These are phyloP conservation scores for Chalciporus pseudorubinellus DNA, from an alignment of 768 basidiomycete species.

Conservation along the genomic window DNA sequence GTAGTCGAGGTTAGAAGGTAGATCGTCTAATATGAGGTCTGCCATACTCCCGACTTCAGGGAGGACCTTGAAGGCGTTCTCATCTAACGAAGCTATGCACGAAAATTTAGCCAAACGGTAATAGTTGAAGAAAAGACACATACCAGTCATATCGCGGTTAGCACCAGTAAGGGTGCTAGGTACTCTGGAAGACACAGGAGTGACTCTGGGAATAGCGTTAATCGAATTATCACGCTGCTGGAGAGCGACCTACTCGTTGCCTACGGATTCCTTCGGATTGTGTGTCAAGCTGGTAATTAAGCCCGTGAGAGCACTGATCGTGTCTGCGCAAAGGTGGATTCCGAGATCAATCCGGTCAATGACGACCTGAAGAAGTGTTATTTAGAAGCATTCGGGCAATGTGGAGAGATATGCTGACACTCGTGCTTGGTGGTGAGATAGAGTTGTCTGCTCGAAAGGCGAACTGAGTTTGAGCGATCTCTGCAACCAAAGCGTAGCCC, in stretches of 20 bases:
- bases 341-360: slow-evolving; percentile 52
- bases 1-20: slow-evolving; percentile 87
- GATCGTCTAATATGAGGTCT: slow-evolving; percentile 89
- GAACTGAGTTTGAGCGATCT: slow-evolving; percentile 52
- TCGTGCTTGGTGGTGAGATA: slow-evolving; percentile 34
- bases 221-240: background rate
- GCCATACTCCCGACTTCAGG: slow-evolving; percentile 78
- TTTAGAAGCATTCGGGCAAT: background rate
- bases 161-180: slow-evolving; percentile 5
- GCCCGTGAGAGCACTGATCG: slow-evolving; percentile 53
- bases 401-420: slow-evolving; percentile 32
- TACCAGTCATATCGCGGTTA: slow-evolving; percentile 30
- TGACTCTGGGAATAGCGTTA: slow-evolving; percentile 9
- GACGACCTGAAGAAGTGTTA: slow-evolving; percentile 42
- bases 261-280: slow-evolving; percentile 36
- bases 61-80: slow-evolving; percentile 70
- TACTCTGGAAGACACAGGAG: slow-evolving; percentile 3
- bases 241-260: slow-evolving; percentile 23
- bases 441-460: slow-evolving; percentile 33
- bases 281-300: slow-evolving; percentile 53
- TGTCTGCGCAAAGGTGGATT: slow-evolving; percentile 78
- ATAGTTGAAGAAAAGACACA: background rate
- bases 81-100: slow-evolving; percentile 68
- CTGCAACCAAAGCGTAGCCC: slow-evolving; percentile 71
- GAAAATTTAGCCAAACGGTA: slow-evolving; percentile 2